Evolutionary conservation across 768 basidiomycete genomes (phyloP).

Genomic region (Pulveroboletus sp.): DNA sequence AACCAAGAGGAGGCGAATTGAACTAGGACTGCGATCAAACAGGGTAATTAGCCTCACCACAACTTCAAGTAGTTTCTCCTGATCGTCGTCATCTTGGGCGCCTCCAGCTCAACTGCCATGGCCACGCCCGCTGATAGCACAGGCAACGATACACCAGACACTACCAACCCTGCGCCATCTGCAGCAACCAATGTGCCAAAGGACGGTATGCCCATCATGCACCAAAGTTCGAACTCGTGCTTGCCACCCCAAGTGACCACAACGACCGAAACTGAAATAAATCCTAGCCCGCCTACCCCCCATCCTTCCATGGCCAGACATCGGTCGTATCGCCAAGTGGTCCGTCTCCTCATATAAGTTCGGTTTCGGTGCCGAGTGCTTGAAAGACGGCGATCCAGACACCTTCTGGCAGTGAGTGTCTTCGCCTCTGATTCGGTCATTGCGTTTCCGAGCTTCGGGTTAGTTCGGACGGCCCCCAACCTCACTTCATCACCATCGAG

Average conservation of each 20-base stretch:
- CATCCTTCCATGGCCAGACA: conserved; percentile 68
- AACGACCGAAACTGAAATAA: not conserved
- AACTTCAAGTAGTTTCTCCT: not conserved
- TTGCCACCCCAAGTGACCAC: not conserved
- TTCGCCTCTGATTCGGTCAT: not conserved
- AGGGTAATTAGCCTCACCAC: not conserved
- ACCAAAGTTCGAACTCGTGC: conserved; percentile 29
- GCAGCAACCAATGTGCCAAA: conserved; percentile 18
- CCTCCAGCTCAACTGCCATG: conserved; percentile 9
- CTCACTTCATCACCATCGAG: conserved; percentile 91
- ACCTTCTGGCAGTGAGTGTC: conserved; percentile 95
- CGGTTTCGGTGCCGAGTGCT: conserved; percentile 91
- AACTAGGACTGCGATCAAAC: not conserved
- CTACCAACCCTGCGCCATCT: conserved; percentile 12
- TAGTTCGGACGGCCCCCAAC: conserved; percentile 93
- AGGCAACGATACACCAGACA: conserved; percentile 15
- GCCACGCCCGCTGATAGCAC: conserved; percentile 5
- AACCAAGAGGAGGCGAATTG: not conserved
- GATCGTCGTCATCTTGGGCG: not conserved
- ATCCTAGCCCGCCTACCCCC: conserved; percentile 42
- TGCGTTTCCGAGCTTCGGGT: not conserved
- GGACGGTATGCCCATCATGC: conserved; percentile 39
- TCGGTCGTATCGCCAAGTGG: conserved; percentile 89
- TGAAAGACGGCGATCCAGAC: conserved; percentile 81
- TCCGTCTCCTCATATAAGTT: conserved; percentile 96